Evolutionary conservation across 768 basidiomycete species (phyloP), one percentile per base, ranked within the genome.

Genomic region (Amanita jacksonii): DNA sequence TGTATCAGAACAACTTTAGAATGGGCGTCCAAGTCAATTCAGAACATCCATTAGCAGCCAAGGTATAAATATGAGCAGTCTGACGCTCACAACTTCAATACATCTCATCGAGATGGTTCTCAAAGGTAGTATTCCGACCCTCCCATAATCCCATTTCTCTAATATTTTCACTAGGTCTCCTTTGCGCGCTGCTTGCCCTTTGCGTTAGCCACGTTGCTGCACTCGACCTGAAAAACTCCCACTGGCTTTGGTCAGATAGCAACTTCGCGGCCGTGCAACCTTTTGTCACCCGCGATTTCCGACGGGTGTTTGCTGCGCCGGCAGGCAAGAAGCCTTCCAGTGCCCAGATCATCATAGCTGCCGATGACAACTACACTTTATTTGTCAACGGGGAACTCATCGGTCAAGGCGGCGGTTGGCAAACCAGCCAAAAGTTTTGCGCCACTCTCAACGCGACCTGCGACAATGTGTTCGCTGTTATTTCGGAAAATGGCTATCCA

Each of bases 381-480:
- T 66, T 53, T 35, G 58, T 61, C 42, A 62, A 64, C 27, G 62
- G 62, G 6, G 45, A 41, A 7, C 2, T 44, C 38, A 48, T 64
- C 13, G 63, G 62, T 7, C 47, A 47, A 0, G 54, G 55, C 2
- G 20, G 24, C 23, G 37, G 54, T 25, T 57, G 47, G 41, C 31
- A 19, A 6, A 18, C 42, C 8, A 54, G 62, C 0, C 52, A 62
- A n/a, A 47, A 51, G 4, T 64, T 59, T 45, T 62, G 58, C 23
- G 58, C 61, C 10, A 48, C 52, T 12, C 52, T 64, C 30, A 49
- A 40, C 1, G 38, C 57, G 1, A 45, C 46, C 5, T 28, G 7
- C n/a, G 54, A 55, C 49, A 66, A 64, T 31, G 55, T 61, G 34
- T 64, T 66, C 28, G 62, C 64, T 5, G 53, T 65, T 4, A 50